These are phyloP conservation scores for Eragrostis curvula DNA, from an alignment of 176 grass and related monocot species.

Conservation along the genomic window DNA sequence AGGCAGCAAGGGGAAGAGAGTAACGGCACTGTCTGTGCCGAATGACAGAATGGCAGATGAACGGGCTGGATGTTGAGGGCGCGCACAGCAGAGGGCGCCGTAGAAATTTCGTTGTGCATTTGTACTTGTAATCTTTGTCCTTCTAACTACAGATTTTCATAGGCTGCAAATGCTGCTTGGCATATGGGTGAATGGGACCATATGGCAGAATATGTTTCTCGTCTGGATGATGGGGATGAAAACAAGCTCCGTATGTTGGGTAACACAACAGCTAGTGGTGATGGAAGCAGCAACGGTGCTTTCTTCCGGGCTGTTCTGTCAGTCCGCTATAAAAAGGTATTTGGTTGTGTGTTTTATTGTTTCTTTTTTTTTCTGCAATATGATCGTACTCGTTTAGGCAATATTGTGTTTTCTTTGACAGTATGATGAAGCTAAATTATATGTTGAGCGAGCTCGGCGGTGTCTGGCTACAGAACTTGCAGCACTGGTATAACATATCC, in stretches of 20 bases:
- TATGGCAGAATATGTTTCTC: conserved; percentile 94
- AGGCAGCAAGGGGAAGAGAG: too few relatives aligned
- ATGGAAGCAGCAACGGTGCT: conserved; percentile 98
- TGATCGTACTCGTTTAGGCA: conserved; percentile 28
- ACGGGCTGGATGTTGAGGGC: too few relatives aligned
- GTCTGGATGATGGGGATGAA: conserved; percentile 92
- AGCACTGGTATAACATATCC: conserved; percentile 66
- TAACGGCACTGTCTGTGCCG: too few relatives aligned
- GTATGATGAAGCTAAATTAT: conserved; percentile 86
- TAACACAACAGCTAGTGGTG: conserved; percentile 88
- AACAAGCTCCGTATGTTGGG: conserved; percentile 82
- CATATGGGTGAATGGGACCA: conserved; percentile 99
- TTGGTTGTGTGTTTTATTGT: conserved; percentile 24
- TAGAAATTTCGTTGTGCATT: too few relatives aligned
- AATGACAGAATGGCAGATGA: too few relatives aligned
- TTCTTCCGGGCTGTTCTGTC: conserved; percentile 96
- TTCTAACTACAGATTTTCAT: conserved; percentile 19
- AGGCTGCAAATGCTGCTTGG: conserved; percentile 98
- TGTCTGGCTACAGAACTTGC: conserved; percentile 98
- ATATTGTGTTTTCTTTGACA: conserved; percentile 42
- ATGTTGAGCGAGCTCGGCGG: conserved; percentile 90
- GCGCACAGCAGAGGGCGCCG: too few relatives aligned
- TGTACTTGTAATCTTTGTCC: conserved; percentile 17
- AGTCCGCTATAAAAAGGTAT: conserved; percentile 82
- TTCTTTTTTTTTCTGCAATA: conserved; percentile 30